phyloP scores from a whole-genome alignment of 192 early-diverging fungal genomes.

The Linnemannia exigua region DNA sequence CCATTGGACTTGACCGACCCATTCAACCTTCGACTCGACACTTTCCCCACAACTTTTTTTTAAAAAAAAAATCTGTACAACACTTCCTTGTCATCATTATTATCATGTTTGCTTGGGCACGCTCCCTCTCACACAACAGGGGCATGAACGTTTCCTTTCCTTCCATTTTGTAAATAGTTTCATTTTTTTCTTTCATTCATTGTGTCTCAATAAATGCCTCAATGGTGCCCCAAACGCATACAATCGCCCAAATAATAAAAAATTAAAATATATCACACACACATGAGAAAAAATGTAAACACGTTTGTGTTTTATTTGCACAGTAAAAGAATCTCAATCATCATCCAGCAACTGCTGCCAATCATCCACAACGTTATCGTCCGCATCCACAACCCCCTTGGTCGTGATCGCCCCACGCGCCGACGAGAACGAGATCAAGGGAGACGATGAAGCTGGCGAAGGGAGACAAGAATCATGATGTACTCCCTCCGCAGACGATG shows the following conservation, averaged over 20 bases:
- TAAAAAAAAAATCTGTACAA: background rate
- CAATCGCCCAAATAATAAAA: background rate
- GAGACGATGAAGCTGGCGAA: background rate
- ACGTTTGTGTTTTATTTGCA: background rate
- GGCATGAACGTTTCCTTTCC: background rate
- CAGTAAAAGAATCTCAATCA: constrained; percentile 13
- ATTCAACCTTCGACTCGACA: background rate
- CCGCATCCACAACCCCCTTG: constrained; percentile 47
- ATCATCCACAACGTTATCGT: constrained; percentile 52
- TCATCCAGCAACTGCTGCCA: constrained; percentile 55
- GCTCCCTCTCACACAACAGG: background rate
- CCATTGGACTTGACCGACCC: background rate
- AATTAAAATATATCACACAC: background rate
- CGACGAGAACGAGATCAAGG: background rate
- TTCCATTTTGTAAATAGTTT: constrained; percentile 5
- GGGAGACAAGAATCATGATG: background rate
- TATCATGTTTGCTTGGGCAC: background rate
- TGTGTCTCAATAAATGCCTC: background rate
- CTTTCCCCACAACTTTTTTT: background rate
- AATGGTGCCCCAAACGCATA: background rate
- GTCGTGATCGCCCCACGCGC: constrained; percentile 32
- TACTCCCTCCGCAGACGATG: background rate
- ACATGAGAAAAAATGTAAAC: background rate
- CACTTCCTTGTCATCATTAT: background rate
- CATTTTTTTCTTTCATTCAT: background rate